Evolutionary conservation across 2,329 filamentous ascomycete species (phyloP).

Genomic region (Exophiala xenobiotica): DNA sequence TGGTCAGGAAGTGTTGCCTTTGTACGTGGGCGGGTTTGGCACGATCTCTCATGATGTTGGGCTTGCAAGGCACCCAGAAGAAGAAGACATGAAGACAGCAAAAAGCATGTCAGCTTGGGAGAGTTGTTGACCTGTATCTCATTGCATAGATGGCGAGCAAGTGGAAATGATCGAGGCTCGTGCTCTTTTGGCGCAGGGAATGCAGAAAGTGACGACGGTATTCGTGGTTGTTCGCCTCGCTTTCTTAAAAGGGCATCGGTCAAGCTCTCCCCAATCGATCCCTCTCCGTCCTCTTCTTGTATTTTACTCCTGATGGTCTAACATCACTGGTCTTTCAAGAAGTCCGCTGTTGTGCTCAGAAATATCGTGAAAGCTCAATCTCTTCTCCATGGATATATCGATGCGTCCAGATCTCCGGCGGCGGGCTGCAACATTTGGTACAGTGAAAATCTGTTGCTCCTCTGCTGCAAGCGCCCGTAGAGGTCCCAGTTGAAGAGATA

Average conservation of each 20-base stretch:
- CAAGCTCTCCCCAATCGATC: background rate
- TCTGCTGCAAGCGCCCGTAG: background rate
- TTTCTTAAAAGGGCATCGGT: slow-evolving; percentile 11
- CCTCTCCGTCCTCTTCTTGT: too few relatives aligned
- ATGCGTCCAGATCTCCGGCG: too few relatives aligned
- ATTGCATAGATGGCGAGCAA: background rate
- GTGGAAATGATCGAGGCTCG: background rate
- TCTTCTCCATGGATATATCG: too few relatives aligned
- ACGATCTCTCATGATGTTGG: slow-evolving; percentile 16
- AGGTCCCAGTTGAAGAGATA: background rate
- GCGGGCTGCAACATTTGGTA: too few relatives aligned
- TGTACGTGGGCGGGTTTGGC: background rate
- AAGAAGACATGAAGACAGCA: background rate
- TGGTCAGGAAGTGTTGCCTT: slow-evolving; percentile 13
- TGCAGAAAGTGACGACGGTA: slow-evolving; percentile 4
- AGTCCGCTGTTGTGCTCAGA: too few relatives aligned
- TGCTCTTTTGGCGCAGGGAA: slow-evolving; percentile 7
- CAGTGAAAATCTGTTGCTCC: too few relatives aligned
- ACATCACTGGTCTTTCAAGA: too few relatives aligned
- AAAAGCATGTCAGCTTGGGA: background rate
- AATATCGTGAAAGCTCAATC: too few relatives aligned
- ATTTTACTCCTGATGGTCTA: background rate
- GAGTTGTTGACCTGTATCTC: background rate
- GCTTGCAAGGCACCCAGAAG: background rate
- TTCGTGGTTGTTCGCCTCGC: background rate